Base-by-base conservation (phyloP, 169 alveolate species). In the Eimeria necatrix region DNA sequence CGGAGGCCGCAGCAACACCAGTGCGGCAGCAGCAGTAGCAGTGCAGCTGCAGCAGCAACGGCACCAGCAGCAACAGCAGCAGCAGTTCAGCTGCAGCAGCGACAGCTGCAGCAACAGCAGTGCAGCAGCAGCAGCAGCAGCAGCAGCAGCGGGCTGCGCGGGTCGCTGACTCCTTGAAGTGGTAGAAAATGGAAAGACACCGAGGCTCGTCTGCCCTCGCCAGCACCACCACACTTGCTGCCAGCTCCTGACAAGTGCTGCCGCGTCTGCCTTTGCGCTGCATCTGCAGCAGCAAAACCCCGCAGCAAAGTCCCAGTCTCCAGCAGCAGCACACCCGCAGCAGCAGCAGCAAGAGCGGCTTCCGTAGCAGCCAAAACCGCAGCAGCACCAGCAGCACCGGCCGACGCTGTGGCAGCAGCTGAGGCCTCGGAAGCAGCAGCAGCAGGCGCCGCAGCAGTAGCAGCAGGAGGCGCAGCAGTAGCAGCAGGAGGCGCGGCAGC, bases 131-230 rank as follows among this genome's bases (percentile, higher is more conserved):
- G n/a, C n/a, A n/a, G n/a, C n/a, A n/a, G n/a, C n/a, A n/a, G n/a
- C n/a, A n/a, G n/a, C n/a, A n/a, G n/a, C n/a, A n/a, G n/a, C n/a
- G n/a, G n/a, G n/a, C n/a, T n/a, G n/a, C n/a, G n/a, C n/a, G n/a
- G n/a, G n/a, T n/a, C n/a, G n/a, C n/a, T n/a, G n/a, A n/a, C n/a
- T n/a, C n/a, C 26, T 71, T 20, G 70, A 70, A 64, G 70, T 68
- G 85, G 26, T 70, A 87, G 48, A 87, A 87, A 4, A 68, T 70
- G 20, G 85, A 64, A 18, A 87, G 85, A 51, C 92, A 84, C 49
- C 92, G 68, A 56, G 92, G 92, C 80, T 84, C 92, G 92, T 84
- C 92, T 5, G 92, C 80, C 76, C 92, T 10, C 53, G 92, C 92
- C 92, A 84, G 68, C 24, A 84, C 92, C 41, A 60, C 92, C 32